Evolutionary conservation across 106 monocot genomes (phyloP), one percentile per base, ranked within the genome.

Genomic region (Iris macrosiphon): DNA sequence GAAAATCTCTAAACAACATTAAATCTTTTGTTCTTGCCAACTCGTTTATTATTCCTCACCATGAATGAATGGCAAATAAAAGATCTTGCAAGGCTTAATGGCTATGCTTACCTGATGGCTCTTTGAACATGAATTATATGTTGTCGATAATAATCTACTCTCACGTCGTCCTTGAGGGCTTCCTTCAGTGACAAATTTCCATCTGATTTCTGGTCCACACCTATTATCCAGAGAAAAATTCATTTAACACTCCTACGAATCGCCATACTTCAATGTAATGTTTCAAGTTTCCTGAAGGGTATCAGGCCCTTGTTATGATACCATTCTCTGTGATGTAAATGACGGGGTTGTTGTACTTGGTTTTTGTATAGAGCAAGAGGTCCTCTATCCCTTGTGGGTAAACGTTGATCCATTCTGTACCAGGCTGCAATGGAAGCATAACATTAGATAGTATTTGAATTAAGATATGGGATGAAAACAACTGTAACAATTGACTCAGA

Each of bases 321-420:
- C 88, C 88, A 47, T 78, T 88, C 49, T 88, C 88, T 48, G 88
- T 88, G 14, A 88, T 88, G 57, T 82, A 82, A 23, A 88, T 79
- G 27, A 63, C 18, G 2, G 88, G 82, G 41, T 75, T 79, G 35
- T 63, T 72, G 62, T 88, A 88, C 25, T 69, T 75, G 1, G 25
- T 34, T 56, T 75, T 79, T 2, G 63, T 75, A 48, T 83, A 76
- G n/a, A 75, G 34, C 37, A 88, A 52, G 31, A 88, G 52, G 7
- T 83, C 69, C 55, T 50, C 64, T 43, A 88, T 72, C n/a, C 88
- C 88, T 55, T 41, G 48, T 1, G 88, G 78, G 41, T 88, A 82
- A 14, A 79, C 41, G 32, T 65, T 72, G 35, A 88, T 64, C 82
- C 82, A 88, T 13, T 18, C 0, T 7, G 89, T 80, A 41, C 38